Conservation (phyloP, 257 asterid species). For the Nicotiana paniculata region DNA sequence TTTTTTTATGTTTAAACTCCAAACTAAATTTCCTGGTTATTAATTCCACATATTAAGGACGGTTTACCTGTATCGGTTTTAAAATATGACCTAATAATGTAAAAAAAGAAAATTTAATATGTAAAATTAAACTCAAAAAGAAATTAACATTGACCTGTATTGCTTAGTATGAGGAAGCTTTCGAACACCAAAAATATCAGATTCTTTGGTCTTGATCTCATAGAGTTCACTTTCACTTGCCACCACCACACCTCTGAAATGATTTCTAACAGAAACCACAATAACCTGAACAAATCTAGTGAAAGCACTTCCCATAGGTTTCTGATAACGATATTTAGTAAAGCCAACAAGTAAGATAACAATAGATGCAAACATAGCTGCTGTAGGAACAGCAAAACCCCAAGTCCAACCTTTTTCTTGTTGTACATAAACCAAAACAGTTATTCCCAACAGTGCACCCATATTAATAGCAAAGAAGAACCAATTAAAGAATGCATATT, state of each 20-base stretch:
- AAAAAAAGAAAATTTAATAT: too few relatives aligned
- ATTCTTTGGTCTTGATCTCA: slow-evolving; percentile 48
- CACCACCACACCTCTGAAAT: slow-evolving; percentile 36
- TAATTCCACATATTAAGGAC: too few relatives aligned
- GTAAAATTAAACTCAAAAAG: background rate
- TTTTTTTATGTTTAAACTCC: too few relatives aligned
- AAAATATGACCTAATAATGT: too few relatives aligned
- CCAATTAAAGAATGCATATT: slow-evolving; percentile 77
- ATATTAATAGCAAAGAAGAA: slow-evolving; percentile 78
- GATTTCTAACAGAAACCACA: slow-evolving; percentile 48
- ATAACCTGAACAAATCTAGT: slow-evolving; percentile 65
- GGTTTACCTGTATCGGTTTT: too few relatives aligned
- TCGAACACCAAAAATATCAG: slow-evolving; percentile 57
- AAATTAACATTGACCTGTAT: slow-evolving; percentile 38
- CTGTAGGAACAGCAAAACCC: slow-evolving; percentile 69
- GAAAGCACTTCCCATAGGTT: slow-evolving; percentile 78
- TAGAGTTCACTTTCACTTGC: slow-evolving; percentile 22
- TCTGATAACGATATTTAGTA: slow-evolving; percentile 52
- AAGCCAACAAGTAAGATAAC: slow-evolving; percentile 41
- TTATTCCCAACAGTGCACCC: slow-evolving; percentile 76
- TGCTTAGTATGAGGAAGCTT: slow-evolving; percentile 54
- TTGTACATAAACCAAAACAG: slow-evolving; percentile 55
- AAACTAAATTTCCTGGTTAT: too few relatives aligned
- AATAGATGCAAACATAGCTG: slow-evolving; percentile 36
- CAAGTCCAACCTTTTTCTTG: slow-evolving; percentile 56